Percentiles rank a stretch among this genome's conserved stretches.
Conservation (phyloP, 768 basidiomycete species). For the Boletus rubescentipes region DNA sequence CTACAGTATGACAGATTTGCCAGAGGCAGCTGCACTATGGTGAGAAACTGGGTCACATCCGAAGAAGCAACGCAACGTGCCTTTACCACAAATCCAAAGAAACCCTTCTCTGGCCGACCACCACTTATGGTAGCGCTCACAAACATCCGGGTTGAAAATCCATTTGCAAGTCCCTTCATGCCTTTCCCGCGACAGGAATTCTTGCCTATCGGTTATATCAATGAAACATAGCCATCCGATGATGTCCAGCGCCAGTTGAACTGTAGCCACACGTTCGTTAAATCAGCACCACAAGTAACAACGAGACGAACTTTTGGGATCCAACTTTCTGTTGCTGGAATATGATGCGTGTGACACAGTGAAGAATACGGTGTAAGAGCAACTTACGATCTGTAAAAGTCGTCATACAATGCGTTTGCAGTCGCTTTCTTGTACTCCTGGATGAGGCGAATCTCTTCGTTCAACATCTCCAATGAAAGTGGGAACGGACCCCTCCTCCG, state of each 20-base stretch:
- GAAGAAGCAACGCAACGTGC: constrained; percentile 1
- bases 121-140: constrained; percentile 21
- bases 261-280: constrained; percentile 10
- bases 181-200: constrained; percentile 24
- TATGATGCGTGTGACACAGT: neutral
- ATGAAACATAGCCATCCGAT: constrained; percentile 26
- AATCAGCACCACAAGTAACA: neutral
- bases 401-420: constrained; percentile 16
- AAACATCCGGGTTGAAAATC: constrained; percentile 21
- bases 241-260: constrained; percentile 22
- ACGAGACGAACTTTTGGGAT: constrained; percentile 23
- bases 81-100: constrained; percentile 27
- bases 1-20: constrained; percentile 27
- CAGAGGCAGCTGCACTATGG: constrained; percentile 14
- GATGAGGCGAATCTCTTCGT: constrained; percentile 23
- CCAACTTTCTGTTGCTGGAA: constrained; percentile 17
- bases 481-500: constrained; percentile 22
- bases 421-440: constrained; percentile 19
- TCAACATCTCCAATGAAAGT: constrained; percentile 21
- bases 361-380: too few relatives aligned
- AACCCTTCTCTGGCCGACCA: constrained; percentile 19
- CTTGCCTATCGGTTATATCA: constrained; percentile 25
- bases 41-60: constrained; percentile 1
- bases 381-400: constrained; percentile 23
- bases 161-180: constrained; percentile 26